Evolutionary conservation across 2,329 filamentous ascomycete genomes (phyloP).

Genomic region (Salinomyces thailandicus): DNA sequence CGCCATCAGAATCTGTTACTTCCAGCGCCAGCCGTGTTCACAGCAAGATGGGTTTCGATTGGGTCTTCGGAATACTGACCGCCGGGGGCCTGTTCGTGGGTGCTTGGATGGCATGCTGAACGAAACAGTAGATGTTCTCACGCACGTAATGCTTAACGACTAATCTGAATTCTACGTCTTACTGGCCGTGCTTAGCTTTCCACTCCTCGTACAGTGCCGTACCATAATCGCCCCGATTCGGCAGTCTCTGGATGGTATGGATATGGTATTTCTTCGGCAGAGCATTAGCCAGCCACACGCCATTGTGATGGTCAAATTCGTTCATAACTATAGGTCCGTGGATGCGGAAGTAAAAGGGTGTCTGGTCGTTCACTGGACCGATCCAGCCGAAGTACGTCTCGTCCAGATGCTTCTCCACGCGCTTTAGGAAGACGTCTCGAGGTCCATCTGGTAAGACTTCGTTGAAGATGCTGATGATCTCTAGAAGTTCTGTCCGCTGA

Average conservation of each 20-base stretch:
- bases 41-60: too few relatives aligned
- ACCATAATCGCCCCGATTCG: slow-evolving; percentile 67
- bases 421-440: slow-evolving; percentile 43
- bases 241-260: slow-evolving; percentile 59
- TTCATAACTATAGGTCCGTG: slow-evolving; percentile 63
- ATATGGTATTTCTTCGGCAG: slow-evolving; percentile 68
- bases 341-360: slow-evolving; percentile 66
- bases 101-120: too few relatives aligned
- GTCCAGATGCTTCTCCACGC: slow-evolving; percentile 44
- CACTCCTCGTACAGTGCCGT: slow-evolving; percentile 33
- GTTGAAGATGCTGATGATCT: slow-evolving; percentile 53
- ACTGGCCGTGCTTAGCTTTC: slow-evolving; percentile 6
- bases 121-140: too few relatives aligned
- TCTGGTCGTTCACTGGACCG: slow-evolving; percentile 52
- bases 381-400: slow-evolving; percentile 75
- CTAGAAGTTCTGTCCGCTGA: slow-evolving; percentile 45
- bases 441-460: slow-evolving; percentile 53
- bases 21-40: too few relatives aligned
- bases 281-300: slow-evolving; percentile 61
- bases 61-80: too few relatives aligned
- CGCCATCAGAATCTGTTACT: too few relatives aligned
- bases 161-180: background rate
- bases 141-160: too few relatives aligned
- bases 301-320: slow-evolving; percentile 72
- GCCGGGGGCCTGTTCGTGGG: too few relatives aligned